Evolutionary conservation across 176 grass and related monocot species (phyloP).

Genomic region (Tuctoria greenei): DNA sequence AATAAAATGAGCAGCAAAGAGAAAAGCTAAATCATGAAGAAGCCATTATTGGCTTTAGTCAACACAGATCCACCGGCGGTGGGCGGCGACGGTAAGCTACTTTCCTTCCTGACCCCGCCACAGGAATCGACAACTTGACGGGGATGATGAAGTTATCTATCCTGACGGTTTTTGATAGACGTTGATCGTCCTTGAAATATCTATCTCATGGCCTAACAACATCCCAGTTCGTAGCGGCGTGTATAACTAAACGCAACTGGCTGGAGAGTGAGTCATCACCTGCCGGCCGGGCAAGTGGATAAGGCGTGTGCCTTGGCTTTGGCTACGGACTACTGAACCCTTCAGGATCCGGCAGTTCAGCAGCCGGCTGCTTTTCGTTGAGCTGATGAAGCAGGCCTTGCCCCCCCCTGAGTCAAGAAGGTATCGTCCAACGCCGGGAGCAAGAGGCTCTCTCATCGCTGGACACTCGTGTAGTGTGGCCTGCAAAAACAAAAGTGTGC

Average conservation of each 20-base stretch:
- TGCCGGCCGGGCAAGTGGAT: constrained; percentile 23
- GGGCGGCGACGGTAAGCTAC: constrained; percentile 35
- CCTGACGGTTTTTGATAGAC: background rate
- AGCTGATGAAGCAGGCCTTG: constrained; percentile 27
- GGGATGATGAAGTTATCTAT: constrained; percentile 19
- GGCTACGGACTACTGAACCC: background rate
- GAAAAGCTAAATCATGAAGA: background rate
- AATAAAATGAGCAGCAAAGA: background rate
- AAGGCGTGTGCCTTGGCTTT: constrained; percentile 29
- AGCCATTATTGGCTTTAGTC: constrained; percentile 31
- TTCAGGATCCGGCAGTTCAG: constrained; percentile 33
- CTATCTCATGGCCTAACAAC: constrained; percentile 34
- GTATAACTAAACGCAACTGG: constrained; percentile 22
- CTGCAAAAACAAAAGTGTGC: too few species aligned
- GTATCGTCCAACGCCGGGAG: constrained; percentile 15
- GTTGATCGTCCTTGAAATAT: constrained; percentile 23
- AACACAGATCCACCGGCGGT: constrained; percentile 13
- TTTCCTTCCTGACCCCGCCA: constrained; percentile 1
- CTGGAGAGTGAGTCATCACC: constrained; percentile 3
- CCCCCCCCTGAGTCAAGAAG: constrained; percentile 25
- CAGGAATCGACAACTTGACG: constrained; percentile 22
- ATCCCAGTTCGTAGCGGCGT: constrained; percentile 1
- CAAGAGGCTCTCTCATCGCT: background rate
- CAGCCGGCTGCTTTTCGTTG: constrained; percentile 36
- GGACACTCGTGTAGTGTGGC: too few species aligned